Evolutionary conservation across 495 filamentous ascomycete genomes (phyloP).

Genomic region (Bacidia rubella): DNA sequence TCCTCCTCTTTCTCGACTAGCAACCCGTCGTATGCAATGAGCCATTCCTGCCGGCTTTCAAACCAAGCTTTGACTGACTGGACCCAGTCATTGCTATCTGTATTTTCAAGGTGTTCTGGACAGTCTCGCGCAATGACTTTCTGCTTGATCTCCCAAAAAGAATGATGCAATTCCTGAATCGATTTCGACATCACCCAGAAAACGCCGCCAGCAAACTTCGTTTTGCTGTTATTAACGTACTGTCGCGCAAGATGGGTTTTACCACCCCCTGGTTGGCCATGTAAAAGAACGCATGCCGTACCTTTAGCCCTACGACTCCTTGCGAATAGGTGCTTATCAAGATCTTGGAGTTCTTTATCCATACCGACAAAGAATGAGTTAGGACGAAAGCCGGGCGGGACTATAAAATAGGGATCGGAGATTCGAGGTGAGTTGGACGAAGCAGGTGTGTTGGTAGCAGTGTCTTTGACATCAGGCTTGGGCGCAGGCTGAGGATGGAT

Average conservation of each 20-base stretch:
- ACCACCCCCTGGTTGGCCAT: conserved; percentile 61
- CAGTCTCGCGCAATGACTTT: conserved; percentile 31
- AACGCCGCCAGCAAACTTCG: conserved; percentile 57
- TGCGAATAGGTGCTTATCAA: conserved; percentile 56
- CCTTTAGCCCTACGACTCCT: conserved; percentile 45
- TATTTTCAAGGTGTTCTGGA: conserved; percentile 19
- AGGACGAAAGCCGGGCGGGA: conserved; percentile 61
- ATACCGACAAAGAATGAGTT: conserved; percentile 68
- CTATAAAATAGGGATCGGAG: conserved; percentile 39
- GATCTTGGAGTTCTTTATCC: conserved; percentile 49
- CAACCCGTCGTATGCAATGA: conserved; percentile 64
- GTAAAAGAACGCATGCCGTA: conserved; percentile 55
- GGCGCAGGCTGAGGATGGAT: conserved; percentile 11
- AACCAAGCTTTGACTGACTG: conserved; percentile 56
- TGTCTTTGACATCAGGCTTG: conserved; percentile 10
- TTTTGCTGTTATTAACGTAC: conserved; percentile 57
- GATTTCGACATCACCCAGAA: conserved; percentile 71
- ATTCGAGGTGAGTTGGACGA: conserved; percentile 2
- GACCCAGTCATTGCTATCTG: conserved; percentile 30
- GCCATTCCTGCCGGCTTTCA: conserved; percentile 54
- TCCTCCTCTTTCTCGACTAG: conserved; percentile 48
- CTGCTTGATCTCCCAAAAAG: conserved; percentile 65
- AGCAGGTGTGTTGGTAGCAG: conserved; percentile 8
- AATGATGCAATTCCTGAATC: conserved; percentile 45
- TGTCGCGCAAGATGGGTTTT: conserved; percentile 74